Base-by-base conservation (phyloP, 192 early-diverging fungal genomes). In the Dimargaris xerosporica region DNA sequence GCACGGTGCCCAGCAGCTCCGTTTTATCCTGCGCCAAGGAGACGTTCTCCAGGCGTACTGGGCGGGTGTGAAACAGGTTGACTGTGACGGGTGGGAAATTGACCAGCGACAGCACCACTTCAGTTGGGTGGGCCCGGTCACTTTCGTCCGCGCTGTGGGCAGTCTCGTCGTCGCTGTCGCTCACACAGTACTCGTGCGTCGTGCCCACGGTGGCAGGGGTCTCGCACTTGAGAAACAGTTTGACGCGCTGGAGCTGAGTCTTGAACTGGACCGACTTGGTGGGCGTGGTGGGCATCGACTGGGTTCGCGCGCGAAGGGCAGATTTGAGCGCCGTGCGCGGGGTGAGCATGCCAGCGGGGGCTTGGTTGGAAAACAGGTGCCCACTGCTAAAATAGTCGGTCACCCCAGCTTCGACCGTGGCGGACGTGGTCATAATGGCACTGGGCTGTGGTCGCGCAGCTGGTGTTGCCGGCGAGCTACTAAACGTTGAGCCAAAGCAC, bases 181-280 rank as follows among this genome's bases (percentile, higher is more conserved):
- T 56, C 52, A 46, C 47, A 56, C 45, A 65, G 56, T 72, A 72
- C 31, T 66, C 59, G 0, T 69, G 75, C 13, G 76, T 74, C 1
- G 67, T 67, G 58, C 73, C 54, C 3, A 79, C 80, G 25, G 75
- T 68, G 28, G 64, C 67, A 15, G 86, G 84, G 60, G 70, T 80
- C 74, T 88, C 78, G 13, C 69, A 77, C 73, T 85, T 84, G 50
- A 82, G 75, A 72, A 88, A 88, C 54, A 83, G 75, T 45, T 79
- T 78, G 54, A 88, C 76, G 55, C 81, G 79, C 67, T 88, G 83
- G 34, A 88, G 72, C 43, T 88, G 77, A 13, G 76, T 55, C 30
- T 80, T 71, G 71, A 88, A 88, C 58, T 81, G 82, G 19, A 88
- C 86, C 43, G 73, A 83, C 69, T 83, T 81, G 25, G 70, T 73